Percentiles rank a stretch among this genome's conserved stretches.
phyloP scores from a whole-genome alignment of 1,284 basidiomycete species.

The Tilletia setariae region DNA sequence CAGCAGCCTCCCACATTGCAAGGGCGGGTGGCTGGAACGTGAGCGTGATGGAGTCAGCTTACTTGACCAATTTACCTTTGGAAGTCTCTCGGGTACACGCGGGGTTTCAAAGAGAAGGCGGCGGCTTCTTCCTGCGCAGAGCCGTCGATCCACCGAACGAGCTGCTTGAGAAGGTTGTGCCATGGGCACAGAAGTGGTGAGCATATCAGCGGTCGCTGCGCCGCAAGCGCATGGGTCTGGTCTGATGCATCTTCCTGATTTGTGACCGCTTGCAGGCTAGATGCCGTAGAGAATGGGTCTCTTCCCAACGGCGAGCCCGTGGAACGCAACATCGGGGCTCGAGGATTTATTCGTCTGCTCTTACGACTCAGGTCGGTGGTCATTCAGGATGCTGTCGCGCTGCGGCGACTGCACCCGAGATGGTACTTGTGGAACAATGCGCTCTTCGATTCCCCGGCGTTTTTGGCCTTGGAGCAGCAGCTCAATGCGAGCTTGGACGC shows the following conservation, averaged over 20 bases:
- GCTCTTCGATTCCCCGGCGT: background rate
- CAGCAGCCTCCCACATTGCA: background rate
- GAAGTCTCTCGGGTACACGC: background rate
- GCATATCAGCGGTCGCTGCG: background rate
- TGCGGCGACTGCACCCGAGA: background rate
- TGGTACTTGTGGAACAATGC: background rate
- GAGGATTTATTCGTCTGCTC: background rate
- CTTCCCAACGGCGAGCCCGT: background rate
- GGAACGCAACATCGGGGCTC: background rate
- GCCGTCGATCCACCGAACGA: background rate
- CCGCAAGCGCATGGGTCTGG: too few relatives aligned
- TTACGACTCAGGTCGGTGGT: background rate
- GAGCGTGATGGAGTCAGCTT: background rate
- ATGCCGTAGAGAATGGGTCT: background rate
- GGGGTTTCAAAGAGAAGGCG: background rate
- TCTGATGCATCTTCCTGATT: background rate
- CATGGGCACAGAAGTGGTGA: background rate
- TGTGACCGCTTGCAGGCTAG: background rate
- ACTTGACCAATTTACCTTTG: background rate
- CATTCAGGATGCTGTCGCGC: background rate
- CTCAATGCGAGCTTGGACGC: background rate
- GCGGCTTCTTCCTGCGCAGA: background rate
- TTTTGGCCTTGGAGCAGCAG: background rate
- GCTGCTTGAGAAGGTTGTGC: background rate
- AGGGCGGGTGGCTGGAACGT: background rate